Percentiles rank a stretch among this genome's conserved stretches.
phyloP scores from a whole-genome alignment of 306 rosid genomes.

The Potentilla sterilis region DNA sequence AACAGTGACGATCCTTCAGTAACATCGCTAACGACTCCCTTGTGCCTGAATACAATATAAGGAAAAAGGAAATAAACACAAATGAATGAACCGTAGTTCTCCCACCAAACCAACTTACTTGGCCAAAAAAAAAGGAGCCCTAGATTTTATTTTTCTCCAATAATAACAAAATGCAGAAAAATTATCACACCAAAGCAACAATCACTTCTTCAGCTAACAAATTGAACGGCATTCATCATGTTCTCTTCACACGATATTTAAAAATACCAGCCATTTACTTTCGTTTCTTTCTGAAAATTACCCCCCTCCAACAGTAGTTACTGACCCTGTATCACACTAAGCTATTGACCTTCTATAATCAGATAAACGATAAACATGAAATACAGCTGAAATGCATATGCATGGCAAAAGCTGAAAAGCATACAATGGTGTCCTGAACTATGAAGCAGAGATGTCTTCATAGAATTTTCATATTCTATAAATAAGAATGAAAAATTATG shows the following conservation, averaged over 20 bases:
- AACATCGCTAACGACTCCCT: constrained; percentile 66
- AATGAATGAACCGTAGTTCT: not conserved
- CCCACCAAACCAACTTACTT: not conserved
- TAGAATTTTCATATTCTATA: not conserved
- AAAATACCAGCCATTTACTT: not conserved
- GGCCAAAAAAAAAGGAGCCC: not conserved
- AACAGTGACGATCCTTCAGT: constrained; percentile 65
- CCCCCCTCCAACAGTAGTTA: not conserved
- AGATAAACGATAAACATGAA: not conserved
- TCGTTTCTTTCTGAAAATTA: not conserved
- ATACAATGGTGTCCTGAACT: not conserved
- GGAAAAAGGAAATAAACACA: not conserved
- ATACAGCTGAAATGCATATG: not conserved
- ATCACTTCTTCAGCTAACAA: not conserved
- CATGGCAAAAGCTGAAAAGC: not conserved
- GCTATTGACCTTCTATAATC: not conserved
- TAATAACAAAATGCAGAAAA: not conserved
- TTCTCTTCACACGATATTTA: not conserved
- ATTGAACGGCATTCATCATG: not conserved
- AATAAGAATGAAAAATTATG: not conserved
- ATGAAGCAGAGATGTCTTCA: not conserved
- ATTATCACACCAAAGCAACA: not conserved
- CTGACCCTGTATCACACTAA: not conserved
- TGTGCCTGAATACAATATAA: constrained; percentile 58
- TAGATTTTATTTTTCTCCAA: no score